Base-by-base conservation (phyloP, 208 protist genomes). In the Phytomonas serpens region DNA sequence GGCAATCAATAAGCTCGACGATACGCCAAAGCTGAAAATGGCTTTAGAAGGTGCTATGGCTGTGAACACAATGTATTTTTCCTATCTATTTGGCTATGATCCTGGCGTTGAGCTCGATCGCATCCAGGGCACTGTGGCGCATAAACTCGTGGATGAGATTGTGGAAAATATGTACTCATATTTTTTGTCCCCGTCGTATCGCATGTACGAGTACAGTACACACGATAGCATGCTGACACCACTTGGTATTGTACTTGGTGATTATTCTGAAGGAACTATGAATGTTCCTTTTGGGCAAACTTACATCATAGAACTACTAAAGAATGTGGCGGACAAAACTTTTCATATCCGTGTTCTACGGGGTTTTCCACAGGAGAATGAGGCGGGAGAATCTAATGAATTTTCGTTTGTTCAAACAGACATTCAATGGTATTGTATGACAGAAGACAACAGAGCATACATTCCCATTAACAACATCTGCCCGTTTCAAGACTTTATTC, bases 151-250 rank as follows among this genome's bases (percentile, higher is more conserved):
- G 64, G 76, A 85, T 67, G 64, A 76, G 67, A 77, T 90, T 57
- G 42, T 90, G 34, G 57, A 42, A 29, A 90, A 85, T 75, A 84
- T 83, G 36, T 65, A 82, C 70, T 68, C 68, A 5, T 68, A 80
- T 76, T 72, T 82, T 61, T 67, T 76, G 63, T 77, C 77, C 31
- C 65, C 74, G 40, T 79, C 77, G 36, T 81, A 82, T 74, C 81
- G 79, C 68, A 47, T 92, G 67, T 87, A 77, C 69, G 75, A 93
- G 71, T 93, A 86, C 81, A 88, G 84, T 74, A 75, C 83, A 16
- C 80, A 93, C 74, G 87, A 88, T 75, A 83, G 61, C 30, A 74
- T 75, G 40, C 63, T 93, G 34, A 64, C 64, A 13, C 80, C 85
- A 40, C 77, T 90, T 29, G 75, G 73, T 29, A 77, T 79, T 30